These are phyloP conservation scores for Thalassiosira oceanica DNA, from an alignment of 352 stramenopile species.

Conservation along the genomic window DNA sequence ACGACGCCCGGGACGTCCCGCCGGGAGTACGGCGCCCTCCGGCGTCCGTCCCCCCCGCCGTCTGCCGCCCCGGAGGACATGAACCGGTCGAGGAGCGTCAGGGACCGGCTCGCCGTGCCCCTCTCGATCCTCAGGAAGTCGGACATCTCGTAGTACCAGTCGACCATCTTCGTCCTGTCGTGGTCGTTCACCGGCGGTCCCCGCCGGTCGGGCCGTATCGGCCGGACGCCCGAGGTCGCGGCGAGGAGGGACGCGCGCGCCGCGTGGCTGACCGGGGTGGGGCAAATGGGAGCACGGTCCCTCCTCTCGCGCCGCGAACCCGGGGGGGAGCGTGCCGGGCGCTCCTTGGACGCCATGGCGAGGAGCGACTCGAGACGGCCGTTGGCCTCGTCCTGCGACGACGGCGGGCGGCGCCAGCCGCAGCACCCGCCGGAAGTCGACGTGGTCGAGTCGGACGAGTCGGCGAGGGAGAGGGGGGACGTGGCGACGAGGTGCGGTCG, in stretches of 20 bases:
- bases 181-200: neutral
- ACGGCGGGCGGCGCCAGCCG: too few species aligned
- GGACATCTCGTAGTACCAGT: constrained; percentile 58
- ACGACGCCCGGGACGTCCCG: constrained; percentile 1
- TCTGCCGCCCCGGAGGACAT: constrained; percentile 9
- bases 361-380: constrained; percentile 27
- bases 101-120: constrained; percentile 50
- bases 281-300: neutral
- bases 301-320: neutral
- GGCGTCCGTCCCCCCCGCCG: neutral
- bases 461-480: neutral
- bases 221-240: too few species aligned
- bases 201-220: too few species aligned
- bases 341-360: constrained; percentile 30
- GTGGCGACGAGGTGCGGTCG: neutral
- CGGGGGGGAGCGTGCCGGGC: neutral
- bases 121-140: constrained; percentile 70
- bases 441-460: neutral
- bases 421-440: too few species aligned
- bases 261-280: neutral
- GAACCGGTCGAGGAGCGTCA: constrained; percentile 77
- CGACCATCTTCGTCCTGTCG: constrained; percentile 39
- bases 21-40: neutral
- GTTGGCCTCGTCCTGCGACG: constrained; percentile 3
- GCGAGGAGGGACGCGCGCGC: neutral